Evolutionary conservation across 2,329 filamentous ascomycete species (phyloP).

Genomic region (Calonectria pseudoturangicola): DNA sequence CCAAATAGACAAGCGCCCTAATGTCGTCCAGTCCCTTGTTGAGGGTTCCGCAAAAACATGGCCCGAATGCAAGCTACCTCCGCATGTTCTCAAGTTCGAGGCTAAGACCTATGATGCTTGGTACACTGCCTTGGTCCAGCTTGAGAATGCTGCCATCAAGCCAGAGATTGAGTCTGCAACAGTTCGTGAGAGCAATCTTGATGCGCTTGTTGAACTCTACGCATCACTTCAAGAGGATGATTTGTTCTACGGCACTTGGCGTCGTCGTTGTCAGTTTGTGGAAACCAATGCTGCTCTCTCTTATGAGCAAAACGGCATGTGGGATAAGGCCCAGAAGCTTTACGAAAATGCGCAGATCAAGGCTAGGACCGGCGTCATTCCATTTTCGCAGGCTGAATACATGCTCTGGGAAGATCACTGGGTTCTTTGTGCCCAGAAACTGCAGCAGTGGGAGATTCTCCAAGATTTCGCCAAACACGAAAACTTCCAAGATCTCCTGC

Average conservation of each 20-base stretch:
- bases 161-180: conserved; percentile 89
- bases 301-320: conserved; percentile 99
- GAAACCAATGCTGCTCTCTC: conserved; percentile 98
- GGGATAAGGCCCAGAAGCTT: conserved; percentile 98
- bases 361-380: conserved; percentile 94
- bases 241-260: conserved; percentile 97
- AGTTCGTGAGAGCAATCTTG: conserved; percentile 94
- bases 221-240: conserved; percentile 94
- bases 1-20: conserved; percentile 95
- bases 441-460: conserved; percentile 99
- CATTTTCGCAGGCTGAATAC: conserved; percentile 97
- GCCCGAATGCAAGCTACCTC: conserved; percentile 93
- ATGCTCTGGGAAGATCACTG: conserved; percentile 99
- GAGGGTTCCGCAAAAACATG: conserved; percentile 89
- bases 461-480: conserved; percentile 99
- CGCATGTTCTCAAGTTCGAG: conserved; percentile 96
- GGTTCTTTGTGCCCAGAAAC: conserved; percentile 97
- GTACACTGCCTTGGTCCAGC: conserved; percentile 94
- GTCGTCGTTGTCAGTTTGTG: conserved; percentile 94
- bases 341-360: conserved; percentile 99
- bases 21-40: conserved; percentile 94
- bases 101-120: conserved; percentile 96
- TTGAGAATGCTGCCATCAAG: conserved; percentile 91
- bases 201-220: conserved; percentile 96
- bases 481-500: conserved; percentile 95